Base-by-base conservation (phyloP, 257 asterid species). In the Scutellaria galericulata region DNA sequence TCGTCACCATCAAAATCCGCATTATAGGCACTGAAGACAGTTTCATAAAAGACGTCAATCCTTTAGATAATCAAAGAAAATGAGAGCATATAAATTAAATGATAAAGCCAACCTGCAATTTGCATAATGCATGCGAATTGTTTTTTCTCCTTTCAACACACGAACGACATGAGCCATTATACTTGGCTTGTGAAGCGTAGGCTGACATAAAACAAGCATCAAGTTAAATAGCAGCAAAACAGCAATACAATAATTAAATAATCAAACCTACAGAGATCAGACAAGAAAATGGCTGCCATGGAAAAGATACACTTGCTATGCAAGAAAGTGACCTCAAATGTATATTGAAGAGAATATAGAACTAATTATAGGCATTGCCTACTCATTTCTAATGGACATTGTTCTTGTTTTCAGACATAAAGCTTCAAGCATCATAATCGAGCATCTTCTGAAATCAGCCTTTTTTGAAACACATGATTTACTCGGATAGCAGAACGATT, bases 1-100 rank as follows among this genome's bases (percentile, higher is more conserved):
- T 95, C 99, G 80, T 95, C 99, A 42, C 99, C 99, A 54, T 95
- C 99, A 80, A 95, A 95, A 88, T 95, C 99, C 42, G 99, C 99
- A 86, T 95, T 95, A 74, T 91, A 95, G 54, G 99, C 81, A 79
- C 99, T 95, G 86, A 72, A 82, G 66, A 61, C 77, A 69, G 71
- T 71, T 71, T 63, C 15, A 79, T 60, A 70, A 75, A 63, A 71
- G 70, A 54, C 27, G 72, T 81, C 83, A 83, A 78, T 46, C 15
- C 14, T 48, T 37, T 20, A 61, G 22, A 78, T 64, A 68, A 58
- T 63, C 64, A 70, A 52, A 8, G 78, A 3, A 60, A 45, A 18
- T 53, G 42, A 58, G 22, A 53, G 61, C 48, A 73, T 48, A 66
- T 45, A 61, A 13, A 59, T 13, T 22, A 65, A 39, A 57, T 40